Evolutionary conservation across 1,139 yeast genomes (phyloP).

Genomic region (Blastobotrys aristatus): DNA sequence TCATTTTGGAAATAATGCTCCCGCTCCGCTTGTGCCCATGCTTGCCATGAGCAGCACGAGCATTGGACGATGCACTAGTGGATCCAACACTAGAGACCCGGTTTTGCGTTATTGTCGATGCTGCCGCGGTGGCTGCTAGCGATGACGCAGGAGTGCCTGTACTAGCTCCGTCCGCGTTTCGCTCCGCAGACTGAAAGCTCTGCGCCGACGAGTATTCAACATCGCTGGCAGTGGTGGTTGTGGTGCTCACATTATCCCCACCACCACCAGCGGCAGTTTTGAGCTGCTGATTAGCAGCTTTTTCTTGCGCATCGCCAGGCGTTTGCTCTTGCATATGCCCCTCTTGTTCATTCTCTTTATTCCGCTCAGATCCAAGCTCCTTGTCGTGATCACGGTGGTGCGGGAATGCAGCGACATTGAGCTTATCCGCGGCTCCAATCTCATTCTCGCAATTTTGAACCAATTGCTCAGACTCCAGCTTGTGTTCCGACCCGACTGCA

Average conservation of each 20-base stretch:
- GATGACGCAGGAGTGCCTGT: background rate
- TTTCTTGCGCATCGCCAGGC: background rate
- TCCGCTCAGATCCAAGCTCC: too few relatives aligned
- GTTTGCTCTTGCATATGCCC: background rate
- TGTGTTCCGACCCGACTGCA: too few relatives aligned
- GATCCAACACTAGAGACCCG: background rate
- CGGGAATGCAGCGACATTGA: too few relatives aligned
- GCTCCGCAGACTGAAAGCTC: background rate
- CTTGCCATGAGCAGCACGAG: background rate
- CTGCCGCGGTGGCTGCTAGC: background rate
- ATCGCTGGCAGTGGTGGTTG: background rate
- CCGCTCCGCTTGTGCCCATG: background rate
- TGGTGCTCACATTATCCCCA: background rate
- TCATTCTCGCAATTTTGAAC: background rate
- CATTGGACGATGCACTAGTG: background rate
- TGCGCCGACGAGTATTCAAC: constrained; percentile 4
- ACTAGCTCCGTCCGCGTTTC: background rate
- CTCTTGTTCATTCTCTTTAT: background rate
- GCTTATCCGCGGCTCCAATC: background rate
- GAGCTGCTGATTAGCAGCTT: background rate
- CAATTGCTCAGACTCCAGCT: background rate
- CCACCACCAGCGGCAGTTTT: background rate
- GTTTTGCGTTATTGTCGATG: background rate
- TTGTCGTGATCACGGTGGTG: too few relatives aligned
- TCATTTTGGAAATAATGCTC: background rate